phyloP scores from a whole-genome alignment of 1,284 basidiomycete genomes.

The Flammula alnicola region DNA sequence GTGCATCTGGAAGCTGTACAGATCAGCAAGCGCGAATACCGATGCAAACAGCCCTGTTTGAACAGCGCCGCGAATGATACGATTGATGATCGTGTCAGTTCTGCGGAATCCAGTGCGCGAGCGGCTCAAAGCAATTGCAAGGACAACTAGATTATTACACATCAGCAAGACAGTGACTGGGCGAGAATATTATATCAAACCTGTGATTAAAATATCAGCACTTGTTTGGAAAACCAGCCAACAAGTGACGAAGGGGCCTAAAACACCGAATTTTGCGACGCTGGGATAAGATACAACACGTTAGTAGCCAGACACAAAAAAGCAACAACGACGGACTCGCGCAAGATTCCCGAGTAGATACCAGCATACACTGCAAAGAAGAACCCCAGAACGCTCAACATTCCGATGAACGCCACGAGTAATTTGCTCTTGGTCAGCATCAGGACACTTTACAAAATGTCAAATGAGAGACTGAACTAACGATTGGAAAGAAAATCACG shows the following conservation, averaged over 20 bases:
- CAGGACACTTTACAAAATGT: constrained; percentile 26
- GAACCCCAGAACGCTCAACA: constrained; percentile 37
- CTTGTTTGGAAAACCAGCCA: constrained; percentile 47
- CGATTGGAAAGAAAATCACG: neutral
- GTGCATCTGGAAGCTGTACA: constrained; percentile 44
- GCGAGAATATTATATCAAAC: constrained; percentile 27
- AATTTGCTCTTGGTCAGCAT: constrained; percentile 42
- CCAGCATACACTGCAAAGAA: constrained; percentile 42
- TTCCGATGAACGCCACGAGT: constrained; percentile 35
- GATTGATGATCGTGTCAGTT: constrained; percentile 48
- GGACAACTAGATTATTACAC: constrained; percentile 23
- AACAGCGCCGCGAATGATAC: constrained; percentile 50
- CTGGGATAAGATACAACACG: constrained; percentile 16
- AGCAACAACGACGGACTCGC: constrained; percentile 32
- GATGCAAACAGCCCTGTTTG: constrained; percentile 50
- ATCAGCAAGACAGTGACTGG: neutral
- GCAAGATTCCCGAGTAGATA: constrained; percentile 41
- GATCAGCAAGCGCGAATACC: constrained; percentile 47
- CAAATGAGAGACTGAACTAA: neutral
- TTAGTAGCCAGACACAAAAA: neutral
- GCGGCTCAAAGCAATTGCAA: constrained; percentile 40
- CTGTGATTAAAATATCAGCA: constrained; percentile 43
- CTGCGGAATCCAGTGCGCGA: constrained; percentile 47
- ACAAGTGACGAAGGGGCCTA: constrained; percentile 32
- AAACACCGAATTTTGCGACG: constrained; percentile 29